A percentile compares a stretch with the other conserved stretches of the same genome.
Conservation (phyloP, 495 filamentous ascomycete species). For the Annulohypoxylon stygium region DNA sequence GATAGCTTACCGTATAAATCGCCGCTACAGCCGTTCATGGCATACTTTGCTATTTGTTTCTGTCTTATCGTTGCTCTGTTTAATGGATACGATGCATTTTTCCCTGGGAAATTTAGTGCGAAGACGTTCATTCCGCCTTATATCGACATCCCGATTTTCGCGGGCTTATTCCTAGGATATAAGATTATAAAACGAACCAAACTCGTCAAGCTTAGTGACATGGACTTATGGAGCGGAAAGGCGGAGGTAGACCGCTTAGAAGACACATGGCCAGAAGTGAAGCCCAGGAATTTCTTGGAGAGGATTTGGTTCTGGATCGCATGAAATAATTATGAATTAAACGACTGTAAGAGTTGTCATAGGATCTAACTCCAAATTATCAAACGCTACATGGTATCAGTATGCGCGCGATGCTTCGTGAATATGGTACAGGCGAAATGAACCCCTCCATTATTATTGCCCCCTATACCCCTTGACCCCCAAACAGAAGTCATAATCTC, state of each 20-base stretch:
- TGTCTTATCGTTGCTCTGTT: conserved; percentile 67
- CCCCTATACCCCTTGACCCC: neutral
- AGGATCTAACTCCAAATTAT: conserved; percentile 1
- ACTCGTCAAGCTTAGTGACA: conserved; percentile 63
- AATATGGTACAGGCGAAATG: conserved; percentile 22
- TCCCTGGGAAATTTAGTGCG: conserved; percentile 59
- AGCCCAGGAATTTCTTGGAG: conserved; percentile 64
- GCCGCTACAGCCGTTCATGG: conserved; percentile 71
- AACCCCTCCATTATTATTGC: conserved; percentile 3
- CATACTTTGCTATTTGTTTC: conserved; percentile 70
- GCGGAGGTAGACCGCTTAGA: conserved; percentile 69
- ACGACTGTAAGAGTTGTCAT: neutral
- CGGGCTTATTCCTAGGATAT: conserved; percentile 67
- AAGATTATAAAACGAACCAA: conserved; percentile 64
- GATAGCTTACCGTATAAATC: conserved; percentile 69
- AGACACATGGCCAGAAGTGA: conserved; percentile 60
- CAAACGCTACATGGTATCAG: conserved; percentile 3
- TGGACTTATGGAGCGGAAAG: conserved; percentile 74
- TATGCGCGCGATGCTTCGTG: conserved; percentile 2
- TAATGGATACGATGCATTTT: conserved; percentile 68
- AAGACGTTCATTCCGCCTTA: conserved; percentile 70
- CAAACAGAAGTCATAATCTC: neutral
- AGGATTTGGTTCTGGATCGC: conserved; percentile 68
- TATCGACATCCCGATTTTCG: conserved; percentile 70
- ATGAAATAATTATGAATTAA: conserved; percentile 32